phyloP scores from a whole-genome alignment of 2,329 filamentous ascomycete species.

The Paraconiothyrium brasiliense region DNA sequence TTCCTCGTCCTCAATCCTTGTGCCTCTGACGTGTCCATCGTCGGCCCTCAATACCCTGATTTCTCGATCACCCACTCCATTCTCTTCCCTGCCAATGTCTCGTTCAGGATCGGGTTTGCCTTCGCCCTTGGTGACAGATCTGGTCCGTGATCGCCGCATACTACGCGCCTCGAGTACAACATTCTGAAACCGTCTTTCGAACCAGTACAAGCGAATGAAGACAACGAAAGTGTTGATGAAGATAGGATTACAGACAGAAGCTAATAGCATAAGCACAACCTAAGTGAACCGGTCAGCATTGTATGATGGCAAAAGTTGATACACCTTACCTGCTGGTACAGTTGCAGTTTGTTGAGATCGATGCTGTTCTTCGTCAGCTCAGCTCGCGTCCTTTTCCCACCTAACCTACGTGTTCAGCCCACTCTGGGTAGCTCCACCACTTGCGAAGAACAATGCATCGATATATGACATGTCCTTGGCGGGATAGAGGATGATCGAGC shows the following conservation, averaged over 20 bases:
- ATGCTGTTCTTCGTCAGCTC: conserved; percentile 47
- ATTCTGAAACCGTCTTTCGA: conserved; percentile 92
- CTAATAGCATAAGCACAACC: conserved; percentile 56
- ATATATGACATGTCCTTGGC: conserved; percentile 75
- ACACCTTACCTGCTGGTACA: conserved; percentile 61
- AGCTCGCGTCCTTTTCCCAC: not conserved
- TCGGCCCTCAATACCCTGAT: conserved; percentile 73
- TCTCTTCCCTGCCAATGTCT: conserved; percentile 60
- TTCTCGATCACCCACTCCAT: conserved; percentile 70
- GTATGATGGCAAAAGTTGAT: not conserved
- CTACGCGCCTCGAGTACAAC: conserved; percentile 77
- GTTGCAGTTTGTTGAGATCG: conserved; percentile 57
- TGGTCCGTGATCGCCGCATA: conserved; percentile 71
- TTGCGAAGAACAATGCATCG: conserved; percentile 89
- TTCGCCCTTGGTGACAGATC: conserved; percentile 61
- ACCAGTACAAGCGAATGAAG: conserved; percentile 95
- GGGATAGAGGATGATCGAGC: conserved; percentile 80
- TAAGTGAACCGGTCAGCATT: conserved; percentile 53
- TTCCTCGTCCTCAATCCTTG: conserved; percentile 64
- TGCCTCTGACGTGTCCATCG: conserved; percentile 61
- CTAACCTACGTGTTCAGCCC: conserved; percentile 78
- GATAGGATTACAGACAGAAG: conserved; percentile 53
- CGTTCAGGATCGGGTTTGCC: conserved; percentile 57
- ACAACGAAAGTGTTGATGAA: conserved; percentile 74
- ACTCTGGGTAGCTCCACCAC: conserved; percentile 87